Percentiles rank a stretch among this genome's conserved stretches.
Conservation (phyloP, 116 monocot genomes). For the Trichopus zeylanicus region DNA sequence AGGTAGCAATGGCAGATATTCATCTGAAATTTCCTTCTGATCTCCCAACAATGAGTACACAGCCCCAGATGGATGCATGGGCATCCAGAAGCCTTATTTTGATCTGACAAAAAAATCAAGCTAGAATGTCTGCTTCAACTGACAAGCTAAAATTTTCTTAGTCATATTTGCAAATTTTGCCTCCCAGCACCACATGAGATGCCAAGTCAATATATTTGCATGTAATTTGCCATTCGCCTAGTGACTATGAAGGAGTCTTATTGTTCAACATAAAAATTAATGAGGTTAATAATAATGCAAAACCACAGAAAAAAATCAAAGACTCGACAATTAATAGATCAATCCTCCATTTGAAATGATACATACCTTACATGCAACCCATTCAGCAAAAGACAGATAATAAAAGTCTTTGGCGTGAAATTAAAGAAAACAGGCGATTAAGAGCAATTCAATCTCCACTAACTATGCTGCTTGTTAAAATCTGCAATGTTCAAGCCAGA, state of each 20-base stretch:
- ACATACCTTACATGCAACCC: conserved; percentile 94
- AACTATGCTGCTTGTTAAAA: conserved; percentile 75
- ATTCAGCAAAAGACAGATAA: conserved; percentile 98
- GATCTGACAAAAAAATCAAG: conserved; percentile 44
- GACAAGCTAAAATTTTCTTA: too few relatives aligned
- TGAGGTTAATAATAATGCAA: too few relatives aligned
- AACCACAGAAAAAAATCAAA: too few relatives aligned
- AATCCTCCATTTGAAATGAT: too few relatives aligned
- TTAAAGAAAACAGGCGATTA: conserved; percentile 72
- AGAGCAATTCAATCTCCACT: conserved; percentile 79
- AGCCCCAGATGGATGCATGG: conserved; percentile 90
- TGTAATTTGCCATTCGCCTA: too few relatives aligned
- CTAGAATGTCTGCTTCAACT: too few relatives aligned
- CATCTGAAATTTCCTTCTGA: conserved; percentile 43
- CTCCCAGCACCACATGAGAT: too few relatives aligned
- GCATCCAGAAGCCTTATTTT: conserved; percentile 83
- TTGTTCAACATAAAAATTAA: too few relatives aligned
- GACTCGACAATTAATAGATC: too few relatives aligned
- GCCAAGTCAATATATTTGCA: too few relatives aligned
- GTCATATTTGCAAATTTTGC: too few relatives aligned
- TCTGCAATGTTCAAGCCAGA: conserved; percentile 39
- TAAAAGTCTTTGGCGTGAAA: conserved; percentile 74
- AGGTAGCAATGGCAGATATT: conserved; percentile 72
- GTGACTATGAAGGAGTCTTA: too few relatives aligned
- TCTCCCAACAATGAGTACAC: conserved; percentile 50